Conservation (phyloP, 805 yeast genomes). For the Nematodospora valgi region DNA sequence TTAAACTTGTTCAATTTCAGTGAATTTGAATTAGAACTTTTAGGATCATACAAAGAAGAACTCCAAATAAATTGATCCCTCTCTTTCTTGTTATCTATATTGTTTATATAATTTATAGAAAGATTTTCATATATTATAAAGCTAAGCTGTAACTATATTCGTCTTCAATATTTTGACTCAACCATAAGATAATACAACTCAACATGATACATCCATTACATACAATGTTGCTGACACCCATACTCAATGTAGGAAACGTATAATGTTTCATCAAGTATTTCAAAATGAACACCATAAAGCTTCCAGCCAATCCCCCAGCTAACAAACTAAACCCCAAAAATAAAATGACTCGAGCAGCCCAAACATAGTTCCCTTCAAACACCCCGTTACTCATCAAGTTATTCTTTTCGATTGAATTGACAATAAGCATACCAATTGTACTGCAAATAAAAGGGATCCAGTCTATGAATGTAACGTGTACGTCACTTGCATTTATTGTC, state of each 20-base stretch:
- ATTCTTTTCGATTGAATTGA: slow-evolving; percentile 68
- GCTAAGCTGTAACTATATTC: slow-evolving; percentile 92
- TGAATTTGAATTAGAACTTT: slow-evolving; percentile 57
- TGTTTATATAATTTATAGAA: background rate
- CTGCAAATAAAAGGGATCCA: slow-evolving; percentile 94
- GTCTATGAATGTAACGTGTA: slow-evolving; percentile 88
- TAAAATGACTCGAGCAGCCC: slow-evolving; percentile 91
- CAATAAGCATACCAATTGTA: slow-evolving; percentile 82
- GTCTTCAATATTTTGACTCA: slow-evolving; percentile 93
- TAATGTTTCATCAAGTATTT: slow-evolving; percentile 79
- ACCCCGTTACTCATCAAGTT: slow-evolving; percentile 44
- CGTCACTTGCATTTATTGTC: slow-evolving; percentile 78
- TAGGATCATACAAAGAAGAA: slow-evolving; percentile 37
- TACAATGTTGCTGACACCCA: slow-evolving; percentile 89
- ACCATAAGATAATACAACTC: slow-evolving; percentile 88
- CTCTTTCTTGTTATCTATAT: slow-evolving; percentile 3
- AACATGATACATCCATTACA: slow-evolving; percentile 77
- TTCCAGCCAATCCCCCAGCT: slow-evolving; percentile 93
- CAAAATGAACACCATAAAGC: slow-evolving; percentile 80
- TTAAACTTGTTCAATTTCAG: slow-evolving; percentile 66
- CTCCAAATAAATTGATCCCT: slow-evolving; percentile 15
- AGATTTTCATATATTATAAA: slow-evolving; percentile 34
- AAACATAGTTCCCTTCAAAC: slow-evolving; percentile 55
- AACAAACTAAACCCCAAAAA: slow-evolving; percentile 89
- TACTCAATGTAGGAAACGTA: slow-evolving; percentile 83